A percentile compares a stretch with the other conserved stretches of the same genome.
Conservation (phyloP, 768 basidiomycete species). For the Suillus bovinus region DNA sequence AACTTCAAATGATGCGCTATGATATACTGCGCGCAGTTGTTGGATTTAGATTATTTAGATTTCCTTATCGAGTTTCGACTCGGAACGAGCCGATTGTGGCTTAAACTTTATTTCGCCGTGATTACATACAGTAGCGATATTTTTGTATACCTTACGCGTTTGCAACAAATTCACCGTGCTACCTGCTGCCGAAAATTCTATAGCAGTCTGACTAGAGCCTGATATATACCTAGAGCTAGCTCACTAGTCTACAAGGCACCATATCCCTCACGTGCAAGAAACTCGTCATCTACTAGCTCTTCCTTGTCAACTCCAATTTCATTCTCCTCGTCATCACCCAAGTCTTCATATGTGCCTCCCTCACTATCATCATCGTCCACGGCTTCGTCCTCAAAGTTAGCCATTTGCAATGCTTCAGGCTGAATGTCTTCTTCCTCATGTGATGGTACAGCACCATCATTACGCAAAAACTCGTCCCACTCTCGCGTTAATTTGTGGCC, state of each 20-base stretch:
- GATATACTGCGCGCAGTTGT: not conserved
- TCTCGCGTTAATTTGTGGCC: slow-evolving; percentile 25
- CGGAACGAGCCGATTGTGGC: no score
- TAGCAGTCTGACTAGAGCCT: no score
- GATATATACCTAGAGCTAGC: no score
- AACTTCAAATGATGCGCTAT: not conserved
- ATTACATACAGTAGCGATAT: no score
- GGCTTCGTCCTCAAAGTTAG: not conserved
- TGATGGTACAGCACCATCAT: slow-evolving; percentile 23
- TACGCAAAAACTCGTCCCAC: slow-evolving; percentile 3
- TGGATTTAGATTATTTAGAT: no score
- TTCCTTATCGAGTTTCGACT: no score
- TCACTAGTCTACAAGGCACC: not conserved
- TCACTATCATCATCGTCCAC: not conserved
- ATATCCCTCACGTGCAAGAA: not conserved
- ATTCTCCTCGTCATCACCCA: not conserved
- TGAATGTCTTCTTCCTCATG: slow-evolving; percentile 5
- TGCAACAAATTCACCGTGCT: no score
- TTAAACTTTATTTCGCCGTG: no score
- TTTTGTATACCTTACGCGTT: no score
- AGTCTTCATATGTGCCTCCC: not conserved
- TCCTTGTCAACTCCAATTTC: not conserved
- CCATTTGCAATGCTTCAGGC: not conserved
- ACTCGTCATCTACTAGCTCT: slow-evolving; percentile 3
- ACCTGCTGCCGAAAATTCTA: no score